Conservation (phyloP, 352 stramenopile species). For the Globisporangium apiculatum region DNA sequence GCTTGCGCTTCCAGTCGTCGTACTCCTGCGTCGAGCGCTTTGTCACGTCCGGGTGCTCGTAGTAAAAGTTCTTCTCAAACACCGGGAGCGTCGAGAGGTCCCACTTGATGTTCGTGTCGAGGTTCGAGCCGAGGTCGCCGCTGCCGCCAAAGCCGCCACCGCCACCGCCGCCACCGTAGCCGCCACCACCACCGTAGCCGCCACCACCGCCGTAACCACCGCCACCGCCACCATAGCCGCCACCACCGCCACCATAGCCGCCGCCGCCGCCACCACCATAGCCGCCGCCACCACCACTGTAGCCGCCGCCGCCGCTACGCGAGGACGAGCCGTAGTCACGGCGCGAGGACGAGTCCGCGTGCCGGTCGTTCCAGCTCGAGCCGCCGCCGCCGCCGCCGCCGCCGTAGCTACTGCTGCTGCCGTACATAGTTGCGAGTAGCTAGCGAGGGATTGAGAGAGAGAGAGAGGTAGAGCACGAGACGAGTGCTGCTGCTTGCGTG, state of each 20-base stretch:
- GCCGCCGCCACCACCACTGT: slow-evolving; percentile 24
- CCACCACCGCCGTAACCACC: slow-evolving; percentile 22
- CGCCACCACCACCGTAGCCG: slow-evolving; percentile 23
- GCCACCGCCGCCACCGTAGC: slow-evolving; percentile 20
- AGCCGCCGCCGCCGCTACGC: slow-evolving; percentile 22
- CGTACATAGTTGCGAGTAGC: slow-evolving; percentile 39
- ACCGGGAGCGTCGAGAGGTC: slow-evolving; percentile 89
- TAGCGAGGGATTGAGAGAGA: slow-evolving; percentile 4
- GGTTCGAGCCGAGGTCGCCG: slow-evolving; percentile 80
- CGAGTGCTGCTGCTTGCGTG: neutral
- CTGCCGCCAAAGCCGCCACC: slow-evolving; percentile 25
- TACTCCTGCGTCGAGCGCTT: slow-evolving; percentile 88
- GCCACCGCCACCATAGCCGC: no score
- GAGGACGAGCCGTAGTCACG: slow-evolving; percentile 46
- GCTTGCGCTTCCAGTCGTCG: slow-evolving; percentile 87
- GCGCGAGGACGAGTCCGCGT: slow-evolving; percentile 72
- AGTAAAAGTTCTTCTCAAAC: slow-evolving; percentile 99
- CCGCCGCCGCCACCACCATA: slow-evolving; percentile 15
- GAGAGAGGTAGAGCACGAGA: slow-evolving; percentile 1
- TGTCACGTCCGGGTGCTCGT: slow-evolving; percentile 96
- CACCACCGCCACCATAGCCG: slow-evolving; percentile 26
- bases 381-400: slow-evolving; percentile 13
- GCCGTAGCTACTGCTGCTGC: slow-evolving; percentile 15
- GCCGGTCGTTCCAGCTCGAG: slow-evolving; percentile 46
- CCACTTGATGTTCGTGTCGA: slow-evolving; percentile 94